These are phyloP conservation scores for Cyamopsis tetragonoloba DNA, from an alignment of 306 rosid genomes.

Conservation along the genomic window DNA sequence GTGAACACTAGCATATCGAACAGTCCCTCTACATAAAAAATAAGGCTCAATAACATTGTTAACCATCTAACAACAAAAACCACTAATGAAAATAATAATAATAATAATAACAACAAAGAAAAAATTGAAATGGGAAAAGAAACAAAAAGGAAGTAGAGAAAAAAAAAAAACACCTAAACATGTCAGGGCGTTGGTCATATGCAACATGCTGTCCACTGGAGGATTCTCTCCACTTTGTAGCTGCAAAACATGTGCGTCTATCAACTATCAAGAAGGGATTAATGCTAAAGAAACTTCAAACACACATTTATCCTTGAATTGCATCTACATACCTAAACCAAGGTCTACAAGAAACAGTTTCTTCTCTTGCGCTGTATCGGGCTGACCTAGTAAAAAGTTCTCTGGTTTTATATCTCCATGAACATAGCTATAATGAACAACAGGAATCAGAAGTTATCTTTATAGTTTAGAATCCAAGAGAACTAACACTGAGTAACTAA, in stretches of 20 bases:
- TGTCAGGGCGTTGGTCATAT: slow-evolving; percentile 95
- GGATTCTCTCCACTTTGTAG: slow-evolving; percentile 86
- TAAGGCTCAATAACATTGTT: neutral
- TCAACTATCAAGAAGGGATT: slow-evolving; percentile 8
- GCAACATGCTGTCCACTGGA: slow-evolving; percentile 81
- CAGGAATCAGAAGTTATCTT: neutral
- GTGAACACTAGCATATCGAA: slow-evolving; percentile 95
- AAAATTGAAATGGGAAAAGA: neutral
- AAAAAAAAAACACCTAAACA: slow-evolving; percentile 68
- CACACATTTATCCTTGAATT: neutral
- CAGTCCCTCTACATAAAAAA: slow-evolving; percentile 67
- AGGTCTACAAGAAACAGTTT: slow-evolving; percentile 92
- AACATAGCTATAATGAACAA: slow-evolving; percentile 60
- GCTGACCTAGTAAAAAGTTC: slow-evolving; percentile 96
- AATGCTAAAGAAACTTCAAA: slow-evolving; percentile 13
- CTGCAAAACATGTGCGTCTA: slow-evolving; percentile 37
- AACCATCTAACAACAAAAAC: slow-evolving; percentile 6
- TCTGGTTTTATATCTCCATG: slow-evolving; percentile 99
- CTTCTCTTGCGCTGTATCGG: slow-evolving; percentile 84
- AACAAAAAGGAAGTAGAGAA: neutral
- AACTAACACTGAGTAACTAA: neutral
- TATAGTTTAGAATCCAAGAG: neutral
- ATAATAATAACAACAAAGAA: neutral
- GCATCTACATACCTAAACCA: slow-evolving; percentile 69
- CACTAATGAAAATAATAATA: slow-evolving; percentile 38